These are phyloP conservation scores for Funneliformis mosseae DNA, from an alignment of 192 early-diverging fungal genomes.

Conservation along the genomic window DNA sequence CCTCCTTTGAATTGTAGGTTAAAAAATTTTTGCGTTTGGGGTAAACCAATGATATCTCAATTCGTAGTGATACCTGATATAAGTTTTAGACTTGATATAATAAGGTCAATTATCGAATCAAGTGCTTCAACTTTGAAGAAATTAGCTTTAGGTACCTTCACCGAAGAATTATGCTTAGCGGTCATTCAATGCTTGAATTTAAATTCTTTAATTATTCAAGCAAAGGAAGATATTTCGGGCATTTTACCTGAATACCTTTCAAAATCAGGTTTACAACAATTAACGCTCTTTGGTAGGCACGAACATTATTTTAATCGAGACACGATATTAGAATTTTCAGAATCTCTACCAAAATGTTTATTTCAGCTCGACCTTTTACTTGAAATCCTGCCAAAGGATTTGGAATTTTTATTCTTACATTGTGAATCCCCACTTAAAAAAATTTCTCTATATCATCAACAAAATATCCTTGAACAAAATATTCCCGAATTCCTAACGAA, in stretches of 20 bases:
- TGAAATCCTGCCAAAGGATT: not conserved
- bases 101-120: not conserved
- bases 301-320: not conserved
- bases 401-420: not conserved
- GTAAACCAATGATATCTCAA: not conserved
- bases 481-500: not conserved
- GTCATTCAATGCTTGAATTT: not conserved
- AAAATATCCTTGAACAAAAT: not conserved
- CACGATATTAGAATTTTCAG: not conserved
- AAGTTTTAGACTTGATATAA: not conserved
- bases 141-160: not conserved
- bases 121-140: not conserved
- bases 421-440: not conserved
- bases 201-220: not conserved
- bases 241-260: not conserved
- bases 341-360: not conserved
- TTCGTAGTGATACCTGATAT: not conserved
- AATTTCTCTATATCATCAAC: not conserved
- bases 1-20: not conserved
- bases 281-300: not conserved
- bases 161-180: not conserved
- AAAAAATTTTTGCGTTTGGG: not conserved
- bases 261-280: not conserved
- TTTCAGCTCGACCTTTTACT: not conserved
- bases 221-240: not conserved